These are phyloP conservation scores for Capsicum chinense DNA, from an alignment of 257 asterid species.

Conservation along the genomic window DNA sequence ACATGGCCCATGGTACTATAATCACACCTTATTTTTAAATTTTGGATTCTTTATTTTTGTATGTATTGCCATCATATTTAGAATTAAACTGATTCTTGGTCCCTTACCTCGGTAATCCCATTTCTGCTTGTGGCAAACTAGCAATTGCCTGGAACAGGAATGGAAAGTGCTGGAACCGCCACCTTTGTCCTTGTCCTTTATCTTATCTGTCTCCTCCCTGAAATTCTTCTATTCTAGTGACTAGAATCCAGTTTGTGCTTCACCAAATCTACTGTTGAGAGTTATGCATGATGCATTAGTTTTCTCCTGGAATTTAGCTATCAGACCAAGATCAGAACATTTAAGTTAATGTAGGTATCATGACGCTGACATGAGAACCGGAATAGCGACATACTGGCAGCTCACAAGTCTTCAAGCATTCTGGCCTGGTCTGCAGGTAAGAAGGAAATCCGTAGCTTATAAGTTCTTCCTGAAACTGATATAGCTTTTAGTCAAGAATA, in stretches of 20 bases:
- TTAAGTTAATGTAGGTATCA: conserved; percentile 71
- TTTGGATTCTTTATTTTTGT: not conserved
- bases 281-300: not conserved
- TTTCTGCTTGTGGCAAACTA: not conserved
- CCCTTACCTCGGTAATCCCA: not conserved
- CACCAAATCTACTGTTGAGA: conserved; percentile 1
- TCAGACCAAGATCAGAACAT: conserved; percentile 22
- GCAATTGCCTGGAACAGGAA: not conserved
- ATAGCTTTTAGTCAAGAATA: not conserved
- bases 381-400: conserved; percentile 96
- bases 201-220: not conserved
- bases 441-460: conserved; percentile 19
- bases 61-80: not conserved
- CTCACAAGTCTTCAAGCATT: conserved; percentile 98
- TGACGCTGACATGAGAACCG: conserved; percentile 99
- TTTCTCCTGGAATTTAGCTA: not conserved
- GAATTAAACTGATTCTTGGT: conserved; percentile 8
- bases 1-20: conserved; percentile 86
- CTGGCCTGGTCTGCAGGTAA: conserved; percentile 98
- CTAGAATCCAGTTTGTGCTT: not conserved
- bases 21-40: conserved; percentile 29
- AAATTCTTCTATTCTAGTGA: not conserved
- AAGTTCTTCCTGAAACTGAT: not conserved
- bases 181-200: not conserved
- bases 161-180: not conserved